Percentiles rank a stretch among this genome's conserved stretches.
phyloP scores from a whole-genome alignment of 108 stramenopile genomes.

The Skeletonema grethae region DNA sequence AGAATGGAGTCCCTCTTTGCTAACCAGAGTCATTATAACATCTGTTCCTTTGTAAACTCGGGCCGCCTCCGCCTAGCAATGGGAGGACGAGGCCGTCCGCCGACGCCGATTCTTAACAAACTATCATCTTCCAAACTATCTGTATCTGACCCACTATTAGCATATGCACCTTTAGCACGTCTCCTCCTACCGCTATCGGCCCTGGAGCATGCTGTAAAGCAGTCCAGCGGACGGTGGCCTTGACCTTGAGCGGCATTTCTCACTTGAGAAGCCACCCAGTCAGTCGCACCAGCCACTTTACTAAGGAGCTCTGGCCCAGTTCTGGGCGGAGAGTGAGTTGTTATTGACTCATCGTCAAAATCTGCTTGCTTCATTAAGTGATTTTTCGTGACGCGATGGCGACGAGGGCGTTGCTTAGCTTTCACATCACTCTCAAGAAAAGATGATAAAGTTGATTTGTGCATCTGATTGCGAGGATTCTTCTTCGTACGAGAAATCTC shows the following conservation, averaged over 20 bases:
- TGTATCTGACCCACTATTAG: not conserved
- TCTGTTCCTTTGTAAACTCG: not conserved
- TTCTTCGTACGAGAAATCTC: not conserved
- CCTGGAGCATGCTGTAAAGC: constrained; percentile 7
- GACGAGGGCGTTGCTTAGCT: not conserved
- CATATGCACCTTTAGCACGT: not conserved
- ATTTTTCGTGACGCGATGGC: not conserved
- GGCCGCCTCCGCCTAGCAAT: not conserved
- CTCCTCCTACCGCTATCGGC: constrained; percentile 3
- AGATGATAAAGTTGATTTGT: not conserved
- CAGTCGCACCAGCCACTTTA: constrained; percentile 13
- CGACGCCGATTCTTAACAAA: not conserved
- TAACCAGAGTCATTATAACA: too few relatives aligned
- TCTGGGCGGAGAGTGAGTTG: constrained; percentile 11
- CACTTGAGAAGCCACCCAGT: constrained; percentile 12
- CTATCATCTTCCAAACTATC: constrained; percentile 1
- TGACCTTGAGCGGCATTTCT: constrained; percentile 9
- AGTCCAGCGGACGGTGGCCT: constrained; percentile 6
- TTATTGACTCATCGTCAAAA: constrained; percentile 41
- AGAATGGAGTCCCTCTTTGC: too few relatives aligned
- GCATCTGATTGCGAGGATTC: not conserved
- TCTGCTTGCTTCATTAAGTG: constrained; percentile 35
- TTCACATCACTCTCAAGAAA: not conserved
- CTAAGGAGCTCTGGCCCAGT: constrained; percentile 1
- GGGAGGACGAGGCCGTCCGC: not conserved